These are phyloP conservation scores for Russula dissimulans DNA, from an alignment of 768 basidiomycete species.

Conservation along the genomic window DNA sequence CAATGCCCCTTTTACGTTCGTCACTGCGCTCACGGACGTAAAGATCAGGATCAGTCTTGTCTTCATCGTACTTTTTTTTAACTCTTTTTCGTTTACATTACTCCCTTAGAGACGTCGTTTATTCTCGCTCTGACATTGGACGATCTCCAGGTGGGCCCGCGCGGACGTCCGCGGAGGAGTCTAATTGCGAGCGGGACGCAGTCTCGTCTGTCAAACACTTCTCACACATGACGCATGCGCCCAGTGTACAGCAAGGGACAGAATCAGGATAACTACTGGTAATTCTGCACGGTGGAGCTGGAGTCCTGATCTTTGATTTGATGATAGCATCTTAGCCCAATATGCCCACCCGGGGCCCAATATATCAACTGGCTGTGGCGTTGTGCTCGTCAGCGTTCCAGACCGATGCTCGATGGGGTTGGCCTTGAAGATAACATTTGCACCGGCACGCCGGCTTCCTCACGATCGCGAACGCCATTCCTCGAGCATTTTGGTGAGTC, in stretches of 20 bases:
- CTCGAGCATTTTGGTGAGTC: neutral
- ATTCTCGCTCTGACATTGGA: neutral
- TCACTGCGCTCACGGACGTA: constrained; percentile 2
- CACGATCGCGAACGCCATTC: neutral
- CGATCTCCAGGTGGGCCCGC: neutral
- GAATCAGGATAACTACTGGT: neutral
- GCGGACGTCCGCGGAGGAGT: neutral
- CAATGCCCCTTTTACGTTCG: constrained; percentile 25
- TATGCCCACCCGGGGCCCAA: neutral
- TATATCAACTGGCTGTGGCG: neutral
- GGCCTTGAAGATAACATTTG: neutral
- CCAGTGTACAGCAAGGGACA: neutral
- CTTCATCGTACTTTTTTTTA: neutral
- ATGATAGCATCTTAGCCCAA: neutral
- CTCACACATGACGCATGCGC: neutral
- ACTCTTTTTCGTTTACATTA: neutral
- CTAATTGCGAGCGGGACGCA: neutral
- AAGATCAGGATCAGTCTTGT: neutral
- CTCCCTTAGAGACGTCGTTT: constrained; percentile 1
- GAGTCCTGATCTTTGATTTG: neutral
- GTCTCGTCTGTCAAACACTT: neutral
- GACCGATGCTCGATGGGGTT: neutral
- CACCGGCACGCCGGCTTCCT: neutral
- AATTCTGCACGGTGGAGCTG: neutral
- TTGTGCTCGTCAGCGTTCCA: neutral